Conservation (phyloP, 495 filamentous ascomycete genomes). For the Pyrenopolyporus hunteri region DNA sequence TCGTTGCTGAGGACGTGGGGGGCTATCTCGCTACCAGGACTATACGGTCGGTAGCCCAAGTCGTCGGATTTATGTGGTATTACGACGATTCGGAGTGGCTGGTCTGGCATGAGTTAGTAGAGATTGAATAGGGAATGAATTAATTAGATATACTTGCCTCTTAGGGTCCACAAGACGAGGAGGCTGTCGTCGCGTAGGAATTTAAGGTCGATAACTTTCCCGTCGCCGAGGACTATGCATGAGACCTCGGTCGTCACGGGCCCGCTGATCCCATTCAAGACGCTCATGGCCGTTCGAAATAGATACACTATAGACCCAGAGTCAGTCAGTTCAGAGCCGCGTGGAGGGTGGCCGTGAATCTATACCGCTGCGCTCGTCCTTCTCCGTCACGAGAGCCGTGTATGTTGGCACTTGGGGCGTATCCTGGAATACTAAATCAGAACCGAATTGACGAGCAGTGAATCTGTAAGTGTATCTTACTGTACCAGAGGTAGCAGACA, state of each 20-base stretch:
- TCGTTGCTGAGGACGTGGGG: slow-evolving; percentile 38
- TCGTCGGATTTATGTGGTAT: slow-evolving; percentile 41
- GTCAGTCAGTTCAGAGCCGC: neutral
- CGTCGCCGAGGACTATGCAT: slow-evolving; percentile 48
- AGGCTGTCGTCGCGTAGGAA: slow-evolving; percentile 53
- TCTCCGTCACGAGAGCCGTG: slow-evolving; percentile 42
- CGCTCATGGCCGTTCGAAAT: slow-evolving; percentile 46
- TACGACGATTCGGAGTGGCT: slow-evolving; percentile 33
- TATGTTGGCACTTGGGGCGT: slow-evolving; percentile 38
- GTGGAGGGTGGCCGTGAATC: neutral
- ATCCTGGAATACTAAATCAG: slow-evolving; percentile 41
- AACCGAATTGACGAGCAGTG: neutral
- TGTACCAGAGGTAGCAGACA: slow-evolving; percentile 37
- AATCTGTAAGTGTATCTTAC: slow-evolving; percentile 34
- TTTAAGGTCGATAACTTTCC: slow-evolving; percentile 55
- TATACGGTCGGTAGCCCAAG: slow-evolving; percentile 33
- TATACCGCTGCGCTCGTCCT: slow-evolving; percentile 29
- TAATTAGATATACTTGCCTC: slow-evolving; percentile 39
- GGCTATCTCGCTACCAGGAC: slow-evolving; percentile 10
- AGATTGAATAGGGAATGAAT: neutral
- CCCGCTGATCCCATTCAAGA: slow-evolving; percentile 53
- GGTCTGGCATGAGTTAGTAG: slow-evolving; percentile 22
- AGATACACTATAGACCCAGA: slow-evolving; percentile 54
- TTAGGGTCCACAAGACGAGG: slow-evolving; percentile 50
- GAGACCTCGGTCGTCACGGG: slow-evolving; percentile 39